Base-by-base conservation (phyloP, 176 grass and related monocot species). In the Luzula sylvatica region DNA sequence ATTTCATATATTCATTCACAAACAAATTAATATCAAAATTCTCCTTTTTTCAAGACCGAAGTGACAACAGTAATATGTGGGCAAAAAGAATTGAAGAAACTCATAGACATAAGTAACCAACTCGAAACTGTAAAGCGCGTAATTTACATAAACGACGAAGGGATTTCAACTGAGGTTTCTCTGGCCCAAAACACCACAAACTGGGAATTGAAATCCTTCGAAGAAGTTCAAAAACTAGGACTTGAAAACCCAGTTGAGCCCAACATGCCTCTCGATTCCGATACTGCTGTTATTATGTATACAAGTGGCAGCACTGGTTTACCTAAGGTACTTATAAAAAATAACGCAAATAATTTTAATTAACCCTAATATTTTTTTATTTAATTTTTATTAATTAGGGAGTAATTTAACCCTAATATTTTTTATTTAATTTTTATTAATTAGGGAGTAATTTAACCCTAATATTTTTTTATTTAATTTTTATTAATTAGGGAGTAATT, bases 251-350 rank as follows among this genome's bases (percentile, higher is more conserved):
- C 77, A 55, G 52, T 77, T 2, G 74, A 82, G 65, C 50, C 65
- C 55, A 65, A 75, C 43, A 46, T 98, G 38, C 92, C 92, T 67
- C 54, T 74, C 13, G 55, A 81, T 16, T 74, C 81, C 20, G 85
- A 98, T 22, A 73, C 74, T 53, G 92, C 92, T 27, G 85, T 98
- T 53, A 80, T 98, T 56, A 98, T 98, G 92, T 98, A 98, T 53
- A 98, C 92, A 61, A 98, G 92, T 58, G 92, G 92, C 18, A 98
- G 85, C 65, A 98, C 92, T 58, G 92, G 92, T 27, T 79, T 98
- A 61, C 92, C 92, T 22, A 98, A 98, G 92, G 92, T 98, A 72
- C 59, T n/a, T n/a, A n/a, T n/a, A 71, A 69, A 35, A 7, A 7
- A 7, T 7, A n/a, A 42, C 38, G 50, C 30, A 0, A 35, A 9